A percentile compares a stretch with the other conserved stretches of the same genome.
These are phyloP conservation scores for Craterostigma plantagineum DNA, from an alignment of 257 asterid genomes.

Conservation along the genomic window DNA sequence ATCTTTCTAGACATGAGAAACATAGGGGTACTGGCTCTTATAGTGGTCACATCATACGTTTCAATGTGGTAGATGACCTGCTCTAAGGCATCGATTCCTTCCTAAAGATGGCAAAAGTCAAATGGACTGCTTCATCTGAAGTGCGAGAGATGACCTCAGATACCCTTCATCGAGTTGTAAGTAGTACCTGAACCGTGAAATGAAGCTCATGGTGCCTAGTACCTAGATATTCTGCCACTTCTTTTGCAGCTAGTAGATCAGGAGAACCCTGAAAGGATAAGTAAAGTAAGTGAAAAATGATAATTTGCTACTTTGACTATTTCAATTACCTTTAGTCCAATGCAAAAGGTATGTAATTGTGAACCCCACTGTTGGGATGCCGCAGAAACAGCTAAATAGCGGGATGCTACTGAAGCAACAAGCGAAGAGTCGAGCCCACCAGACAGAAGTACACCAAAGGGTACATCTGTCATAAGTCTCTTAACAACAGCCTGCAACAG, in stretches of 20 bases:
- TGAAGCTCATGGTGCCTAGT: constrained; percentile 95
- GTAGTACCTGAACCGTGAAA: constrained; percentile 81
- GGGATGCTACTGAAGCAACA: constrained; percentile 93
- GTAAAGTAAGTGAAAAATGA: not conserved
- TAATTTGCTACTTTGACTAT: constrained; percentile 2
- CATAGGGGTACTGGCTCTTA: constrained; percentile 99
- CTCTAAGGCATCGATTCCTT: constrained; percentile 93
- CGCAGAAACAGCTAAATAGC: constrained; percentile 56
- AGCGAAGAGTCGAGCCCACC: constrained; percentile 99
- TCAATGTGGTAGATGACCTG: constrained; percentile 91
- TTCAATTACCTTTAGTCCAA: constrained; percentile 64
- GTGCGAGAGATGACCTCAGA: not conserved
- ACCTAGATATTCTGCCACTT: constrained; percentile 87
- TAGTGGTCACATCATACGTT: constrained; percentile 94
- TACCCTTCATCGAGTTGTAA: not conserved
- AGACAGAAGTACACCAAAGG: constrained; percentile 96
- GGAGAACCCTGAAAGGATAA: constrained; percentile 64
- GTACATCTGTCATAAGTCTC: constrained; percentile 98
- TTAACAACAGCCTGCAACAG: constrained; percentile 71
- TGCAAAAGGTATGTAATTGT: constrained; percentile 68
- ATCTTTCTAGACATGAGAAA: constrained; percentile 94
- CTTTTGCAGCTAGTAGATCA: constrained; percentile 87
- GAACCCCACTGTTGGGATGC: constrained; percentile 80
- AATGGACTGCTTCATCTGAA: constrained; percentile 7
- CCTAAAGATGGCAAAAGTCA: constrained; percentile 43